These are phyloP conservation scores for Mycena kentingensis DNA, from an alignment of 768 basidiomycete genomes.

Conservation along the genomic window DNA sequence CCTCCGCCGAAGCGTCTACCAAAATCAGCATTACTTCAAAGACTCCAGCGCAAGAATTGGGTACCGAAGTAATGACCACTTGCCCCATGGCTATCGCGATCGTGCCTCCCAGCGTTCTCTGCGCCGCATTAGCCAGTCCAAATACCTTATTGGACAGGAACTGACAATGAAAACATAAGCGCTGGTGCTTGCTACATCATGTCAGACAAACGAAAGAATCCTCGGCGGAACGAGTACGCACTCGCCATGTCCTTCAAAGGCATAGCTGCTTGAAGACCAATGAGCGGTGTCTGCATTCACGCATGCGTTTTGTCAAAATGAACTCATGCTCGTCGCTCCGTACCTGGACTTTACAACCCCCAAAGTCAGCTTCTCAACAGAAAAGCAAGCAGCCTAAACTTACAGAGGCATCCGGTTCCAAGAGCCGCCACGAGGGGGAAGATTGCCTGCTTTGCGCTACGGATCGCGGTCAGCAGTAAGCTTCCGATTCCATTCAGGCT, in stretches of 20 bases:
- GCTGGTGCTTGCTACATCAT: no score
- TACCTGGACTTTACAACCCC: conserved; percentile 8
- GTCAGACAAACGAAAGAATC: neutral
- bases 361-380: conserved; percentile 37
- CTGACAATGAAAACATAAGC: neutral
- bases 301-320: conserved; percentile 5
- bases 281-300: conserved; percentile 54
- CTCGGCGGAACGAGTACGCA: conserved; percentile 69
- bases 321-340: neutral
- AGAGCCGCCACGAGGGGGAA: conserved; percentile 68
- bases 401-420: conserved; percentile 58
- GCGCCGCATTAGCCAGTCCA: no score
- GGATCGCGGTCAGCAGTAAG: conserved; percentile 2
- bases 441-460: conserved; percentile 63
- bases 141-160: conserved; percentile 5
- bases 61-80: conserved; percentile 22
- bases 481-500: neutral
- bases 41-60: conserved; percentile 13
- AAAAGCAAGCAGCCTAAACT: conserved; percentile 36
- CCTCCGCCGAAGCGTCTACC: conserved; percentile 40
- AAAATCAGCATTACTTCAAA: neutral
- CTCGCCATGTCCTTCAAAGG: conserved; percentile 87
- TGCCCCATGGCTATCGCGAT: conserved; percentile 75
- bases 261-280: conserved; percentile 85
- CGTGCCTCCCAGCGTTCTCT: conserved; percentile 72